Base-by-base conservation (phyloP, 1,284 basidiomycete genomes). In the Moesziomyces sp. region DNA sequence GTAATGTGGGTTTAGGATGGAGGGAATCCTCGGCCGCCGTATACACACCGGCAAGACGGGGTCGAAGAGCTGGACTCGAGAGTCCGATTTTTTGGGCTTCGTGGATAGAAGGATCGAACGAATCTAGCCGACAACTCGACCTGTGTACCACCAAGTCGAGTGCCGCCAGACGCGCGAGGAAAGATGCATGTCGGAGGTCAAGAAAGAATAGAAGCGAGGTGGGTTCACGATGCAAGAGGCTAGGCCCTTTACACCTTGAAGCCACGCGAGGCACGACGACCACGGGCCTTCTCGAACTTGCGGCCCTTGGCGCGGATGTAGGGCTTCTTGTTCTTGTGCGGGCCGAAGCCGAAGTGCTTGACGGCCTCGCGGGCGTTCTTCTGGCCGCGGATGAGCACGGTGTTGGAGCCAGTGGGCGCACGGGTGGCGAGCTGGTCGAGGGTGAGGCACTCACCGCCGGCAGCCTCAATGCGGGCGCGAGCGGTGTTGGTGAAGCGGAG, bases 351-450 rank as follows among this genome's bases (percentile, higher is more conserved):
- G 86, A 97, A 98, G 90, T 98, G 96, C 87, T 92, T 93, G 87
- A 93, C 90, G 51, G 95, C 92, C 87, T 98, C 95, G 76, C 97
- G 90, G 65, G 92, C 89, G 86, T 91, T 97, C 89, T 92, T 92
- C 87, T 92, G 91, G 79, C 96, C 97, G 74, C 94, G 89, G 80
- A 97, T 87, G 78, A 99, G 87, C 74, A 99, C 89, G 55, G 95
- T 98, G 90, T 97, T 97, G 77, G 92, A 89, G 76, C 97, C 96
- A 58, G 93, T 97, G 43, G 96, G 96, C 66, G 94, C 90, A 74
- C 95, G 91, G 76, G 94, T 86, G 59, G 96, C 96, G 77, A 99
- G 92, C 87, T 98, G 95, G 86, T 99, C 96, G 79, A 99, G 89
- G 75, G 97, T 99, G 80, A 99, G 85, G 74, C 88, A 89, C 88